Evolutionary conservation across 2,329 filamentous ascomycete genomes (phyloP), one percentile per base, ranked within the genome.

Genomic region (Rutstroemia sp.): DNA sequence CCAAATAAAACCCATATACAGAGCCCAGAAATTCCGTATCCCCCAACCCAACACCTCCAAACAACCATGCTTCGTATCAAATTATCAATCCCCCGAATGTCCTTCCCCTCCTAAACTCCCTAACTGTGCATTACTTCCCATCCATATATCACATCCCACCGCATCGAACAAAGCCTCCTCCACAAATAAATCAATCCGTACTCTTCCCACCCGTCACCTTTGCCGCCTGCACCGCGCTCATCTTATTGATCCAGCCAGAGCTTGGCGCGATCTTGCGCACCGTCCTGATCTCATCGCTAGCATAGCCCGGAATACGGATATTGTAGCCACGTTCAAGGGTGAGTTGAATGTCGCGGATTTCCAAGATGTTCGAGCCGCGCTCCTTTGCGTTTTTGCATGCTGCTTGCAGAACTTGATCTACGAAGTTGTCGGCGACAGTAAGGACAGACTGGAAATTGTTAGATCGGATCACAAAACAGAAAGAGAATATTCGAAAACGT

Each of bases 361-460:
- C 94, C 21, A 99, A 83, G 0, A 90, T 87, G 65, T 92, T 90
- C 42, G 89, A 92, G 6, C 91, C 89, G 52, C 94, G 90, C 62
- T 96, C 85, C 75, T 97, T 97, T 64, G 92, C 90, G 59, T 96
- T 86, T 66, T 88, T 87, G 75, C 92, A 97, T 16, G 94, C 91
- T 14, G 85, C 80, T 66, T 90, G 85, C 49, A 96, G 83, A 42
- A 99, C 88, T 64, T 87, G 89, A 72, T 99, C 94, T 58, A 99
- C 87, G 67, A 99, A 99, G 60, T 92, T 89, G 69, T 99, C 94
- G 18, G 92, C 92, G 66, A 96, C 83, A 68, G 85, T 85, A 49
- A 97, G 83, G 53, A 97, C 85, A 51, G 88, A 90, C 90, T 95
- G 65, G 23, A 14, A 19, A 6, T 23, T 9, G n/a, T 39, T 8